phyloP scores from a whole-genome alignment of 2,329 filamentous ascomycete species.

The Atkinsonella hypoxylon region DNA sequence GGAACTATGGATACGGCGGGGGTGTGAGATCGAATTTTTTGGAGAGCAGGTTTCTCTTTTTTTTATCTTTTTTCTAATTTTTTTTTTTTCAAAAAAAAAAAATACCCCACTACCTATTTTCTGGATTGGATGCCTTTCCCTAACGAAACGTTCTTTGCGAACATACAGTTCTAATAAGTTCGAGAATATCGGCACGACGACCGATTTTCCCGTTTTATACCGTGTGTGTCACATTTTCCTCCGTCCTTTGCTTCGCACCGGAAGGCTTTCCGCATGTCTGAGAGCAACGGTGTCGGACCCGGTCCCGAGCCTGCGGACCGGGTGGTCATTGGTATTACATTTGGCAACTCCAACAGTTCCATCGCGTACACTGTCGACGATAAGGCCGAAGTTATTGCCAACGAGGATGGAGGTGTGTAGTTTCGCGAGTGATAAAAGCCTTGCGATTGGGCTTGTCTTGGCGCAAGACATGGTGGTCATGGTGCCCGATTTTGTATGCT shows the following conservation, averaged over 20 bases:
- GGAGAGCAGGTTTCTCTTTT: background rate
- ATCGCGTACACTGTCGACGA: slow-evolving; percentile 90
- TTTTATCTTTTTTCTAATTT: slow-evolving; percentile 7
- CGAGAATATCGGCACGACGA: background rate
- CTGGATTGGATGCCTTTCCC: background rate
- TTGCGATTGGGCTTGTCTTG: background rate
- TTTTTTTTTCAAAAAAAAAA: slow-evolving; percentile 8
- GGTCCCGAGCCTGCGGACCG: slow-evolving; percentile 44
- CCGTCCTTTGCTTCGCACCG: background rate
- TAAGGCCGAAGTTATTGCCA: slow-evolving; percentile 95
- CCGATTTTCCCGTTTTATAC: background rate
- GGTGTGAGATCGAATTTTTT: slow-evolving; percentile 11
- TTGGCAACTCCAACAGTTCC: slow-evolving; percentile 97
- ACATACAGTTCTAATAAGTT: background rate
- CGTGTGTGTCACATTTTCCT: background rate
- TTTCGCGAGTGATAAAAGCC: background rate
- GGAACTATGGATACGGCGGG: slow-evolving; percentile 3
- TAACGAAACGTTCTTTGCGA: background rate
- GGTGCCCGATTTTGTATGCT: background rate
- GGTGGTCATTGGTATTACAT: slow-evolving; percentile 84
- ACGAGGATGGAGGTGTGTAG: slow-evolving; percentile 86
- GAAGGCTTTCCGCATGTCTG: slow-evolving; percentile 28
- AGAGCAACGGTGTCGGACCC: slow-evolving; percentile 29
- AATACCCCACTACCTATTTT: slow-evolving; percentile 8
- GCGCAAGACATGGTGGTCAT: background rate